Percentiles rank a stretch among this genome's conserved stretches.
These are phyloP conservation scores for Rhexocercosporidium sp. DNA, from an alignment of 2,329 filamentous ascomycete genomes.

Conservation along the genomic window DNA sequence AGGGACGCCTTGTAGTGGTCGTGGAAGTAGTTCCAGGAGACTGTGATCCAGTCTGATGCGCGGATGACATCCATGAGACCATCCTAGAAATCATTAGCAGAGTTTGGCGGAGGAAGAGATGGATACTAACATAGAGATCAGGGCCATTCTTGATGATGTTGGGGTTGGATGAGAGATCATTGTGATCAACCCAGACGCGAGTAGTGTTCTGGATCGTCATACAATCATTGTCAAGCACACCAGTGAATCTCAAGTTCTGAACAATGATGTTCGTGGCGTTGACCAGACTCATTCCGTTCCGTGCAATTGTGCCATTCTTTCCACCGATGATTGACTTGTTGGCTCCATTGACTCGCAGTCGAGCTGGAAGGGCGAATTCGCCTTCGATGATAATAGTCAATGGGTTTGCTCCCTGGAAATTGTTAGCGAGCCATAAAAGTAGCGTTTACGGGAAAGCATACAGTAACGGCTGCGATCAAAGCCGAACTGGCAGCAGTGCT, in stretches of 20 bases:
- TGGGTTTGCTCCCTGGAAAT: neutral
- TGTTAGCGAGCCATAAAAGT: neutral
- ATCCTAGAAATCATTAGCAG: neutral
- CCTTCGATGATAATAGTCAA: constrained; percentile 14
- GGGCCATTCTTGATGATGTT: constrained; percentile 13
- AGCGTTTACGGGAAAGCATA: neutral
- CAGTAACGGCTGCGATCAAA: constrained; percentile 7
- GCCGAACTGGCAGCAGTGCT: constrained; percentile 11
- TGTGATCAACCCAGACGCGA: constrained; percentile 17
- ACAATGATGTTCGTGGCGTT: constrained; percentile 12
- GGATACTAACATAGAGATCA: constrained; percentile 8
- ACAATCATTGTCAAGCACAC: constrained; percentile 16
- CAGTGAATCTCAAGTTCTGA: constrained; percentile 10
- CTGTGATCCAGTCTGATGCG: constrained; percentile 16
- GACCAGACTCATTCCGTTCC: constrained; percentile 9
- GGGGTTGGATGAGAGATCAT: constrained; percentile 11
- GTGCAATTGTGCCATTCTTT: constrained; percentile 10
- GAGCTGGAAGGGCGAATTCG: constrained; percentile 11
- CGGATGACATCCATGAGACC: constrained; percentile 14
- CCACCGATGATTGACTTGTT: constrained; percentile 12
- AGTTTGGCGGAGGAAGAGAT: too few species aligned
- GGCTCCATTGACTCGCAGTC: constrained; percentile 7
- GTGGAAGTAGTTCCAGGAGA: constrained; percentile 18
- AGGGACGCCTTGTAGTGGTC: constrained; percentile 18
- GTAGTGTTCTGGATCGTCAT: constrained; percentile 17